phyloP scores from a whole-genome alignment of 2,329 filamentous ascomycete genomes.

The Trichophyton equinum region DNA sequence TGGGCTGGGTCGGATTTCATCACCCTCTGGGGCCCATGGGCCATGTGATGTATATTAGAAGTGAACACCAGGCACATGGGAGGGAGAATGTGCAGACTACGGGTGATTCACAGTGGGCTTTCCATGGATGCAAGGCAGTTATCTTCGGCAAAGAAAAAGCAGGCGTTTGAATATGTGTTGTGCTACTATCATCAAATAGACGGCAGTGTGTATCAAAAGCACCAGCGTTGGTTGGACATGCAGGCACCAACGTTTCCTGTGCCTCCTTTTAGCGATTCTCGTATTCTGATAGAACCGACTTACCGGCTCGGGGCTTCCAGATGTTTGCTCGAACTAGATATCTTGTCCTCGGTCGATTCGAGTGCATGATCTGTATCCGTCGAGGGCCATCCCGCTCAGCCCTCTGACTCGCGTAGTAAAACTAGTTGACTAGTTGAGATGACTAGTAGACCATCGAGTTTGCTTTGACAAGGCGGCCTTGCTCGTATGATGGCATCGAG shows the following conservation, averaged over 20 bases:
- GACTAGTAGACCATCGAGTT: not conserved
- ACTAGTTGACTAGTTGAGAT: too few species aligned
- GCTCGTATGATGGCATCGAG: not conserved
- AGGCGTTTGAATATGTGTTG: not conserved
- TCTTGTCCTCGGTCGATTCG: not conserved
- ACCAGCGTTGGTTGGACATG: not conserved
- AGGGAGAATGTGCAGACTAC: not conserved
- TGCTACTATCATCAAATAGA: not conserved
- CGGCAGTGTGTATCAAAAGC: not conserved
- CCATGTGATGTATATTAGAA: not conserved
- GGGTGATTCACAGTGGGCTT: not conserved
- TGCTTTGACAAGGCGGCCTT: not conserved
- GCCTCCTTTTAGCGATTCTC: not conserved
- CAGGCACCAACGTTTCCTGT: not conserved
- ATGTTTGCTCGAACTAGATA: not conserved
- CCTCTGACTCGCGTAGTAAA: not conserved
- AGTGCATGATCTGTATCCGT: not conserved
- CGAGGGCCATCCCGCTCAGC: not conserved
- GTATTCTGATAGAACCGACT: not conserved
- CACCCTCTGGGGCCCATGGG: not conserved
- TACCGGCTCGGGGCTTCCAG: too few species aligned
- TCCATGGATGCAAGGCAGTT: not conserved
- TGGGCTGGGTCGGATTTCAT: not conserved
- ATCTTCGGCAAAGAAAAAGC: not conserved
- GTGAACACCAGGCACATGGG: not conserved